Evolutionary conservation across 1,284 basidiomycete genomes (phyloP), one percentile per base, ranked within the genome.

Genomic region (Boletellus dicymbophilus): DNA sequence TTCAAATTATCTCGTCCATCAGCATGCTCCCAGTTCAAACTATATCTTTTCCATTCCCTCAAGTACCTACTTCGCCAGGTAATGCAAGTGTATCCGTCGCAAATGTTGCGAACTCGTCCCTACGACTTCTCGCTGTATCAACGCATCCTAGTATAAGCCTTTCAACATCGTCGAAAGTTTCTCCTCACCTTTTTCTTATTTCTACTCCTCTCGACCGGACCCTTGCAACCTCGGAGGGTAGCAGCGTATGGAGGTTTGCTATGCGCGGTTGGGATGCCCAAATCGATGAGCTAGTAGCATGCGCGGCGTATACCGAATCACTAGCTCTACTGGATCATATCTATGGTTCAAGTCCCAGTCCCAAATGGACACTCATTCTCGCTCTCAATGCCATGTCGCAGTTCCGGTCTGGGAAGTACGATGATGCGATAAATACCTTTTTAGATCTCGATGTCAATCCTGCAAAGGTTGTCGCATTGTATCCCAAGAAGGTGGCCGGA

Each of bases 391-490:
- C 92, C 0, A 83, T 97, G 0, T 75, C 87, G 0, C 80, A 89
- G 47, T 95, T 96, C 68, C 80, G 81, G 4, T 72, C 77, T 8
- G 78, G 78, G 15, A 77, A 84, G 47, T 94, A 80, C 58, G 84
- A 90, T 53, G 72, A 76, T 15, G 95, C 96, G 1, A 86, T 98
- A 49, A 88, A 96, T 62, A 81, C 84, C 1, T 96, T 99, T 66
- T 82, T 95, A 44, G 82, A 88, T 37, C 82, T 96, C 38, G 90
- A 98, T 57, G 78, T 93, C 55, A 96, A 97, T 61, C 96, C 96
- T 0, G 93, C 94, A 3, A 93, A 95, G 62, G 92, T 99, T 1
- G 81, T 99, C 13, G 90, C 95, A 1, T 74, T 98, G 5, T 99
- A 92, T 67, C 92, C 94, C 0, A 79, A 88, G 40, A 76, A 75